Percentiles rank a stretch among this genome's conserved stretches.
Conservation (phyloP, 331 rosid species). For the Cydonia oblonga region DNA sequence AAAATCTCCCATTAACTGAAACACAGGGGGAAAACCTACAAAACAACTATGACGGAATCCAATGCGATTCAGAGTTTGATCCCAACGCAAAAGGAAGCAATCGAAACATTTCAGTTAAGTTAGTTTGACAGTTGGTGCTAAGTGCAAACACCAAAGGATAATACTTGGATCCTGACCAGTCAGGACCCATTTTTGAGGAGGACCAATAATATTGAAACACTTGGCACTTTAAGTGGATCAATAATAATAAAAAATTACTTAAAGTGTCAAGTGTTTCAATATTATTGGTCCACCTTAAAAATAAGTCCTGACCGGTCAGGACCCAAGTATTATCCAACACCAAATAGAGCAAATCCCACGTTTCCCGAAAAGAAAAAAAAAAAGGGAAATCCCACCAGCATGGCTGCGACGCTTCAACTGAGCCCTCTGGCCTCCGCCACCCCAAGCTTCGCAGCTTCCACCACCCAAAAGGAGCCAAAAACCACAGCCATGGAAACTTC, state of each 20-base stretch:
- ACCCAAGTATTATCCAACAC: no score
- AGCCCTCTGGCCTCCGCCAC: constrained; percentile 23
- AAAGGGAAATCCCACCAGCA: neutral
- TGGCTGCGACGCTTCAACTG: constrained; percentile 35
- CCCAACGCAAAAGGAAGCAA: neutral
- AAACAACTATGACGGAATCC: neutral
- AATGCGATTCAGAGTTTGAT: neutral
- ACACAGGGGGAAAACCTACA: neutral
- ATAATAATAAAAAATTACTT: no score
- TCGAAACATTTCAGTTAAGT: neutral
- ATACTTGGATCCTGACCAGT: no score
- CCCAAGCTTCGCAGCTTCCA: constrained; percentile 19
- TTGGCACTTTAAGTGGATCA: no score
- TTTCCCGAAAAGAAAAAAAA: no score
- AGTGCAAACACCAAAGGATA: neutral
- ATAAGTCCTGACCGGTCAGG: no score
- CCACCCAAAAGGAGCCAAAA: constrained; percentile 23
- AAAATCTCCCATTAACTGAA: no score
- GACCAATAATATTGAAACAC: no score
- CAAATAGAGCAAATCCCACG: neutral
- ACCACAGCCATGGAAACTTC: constrained; percentile 10
- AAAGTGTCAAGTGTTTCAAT: no score
- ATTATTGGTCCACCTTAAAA: no score
- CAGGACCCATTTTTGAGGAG: no score
- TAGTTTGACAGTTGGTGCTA: neutral